Base-by-base conservation (phyloP, 2,329 filamentous ascomycete species). In the Pseudogymnoascus sp. region DNA sequence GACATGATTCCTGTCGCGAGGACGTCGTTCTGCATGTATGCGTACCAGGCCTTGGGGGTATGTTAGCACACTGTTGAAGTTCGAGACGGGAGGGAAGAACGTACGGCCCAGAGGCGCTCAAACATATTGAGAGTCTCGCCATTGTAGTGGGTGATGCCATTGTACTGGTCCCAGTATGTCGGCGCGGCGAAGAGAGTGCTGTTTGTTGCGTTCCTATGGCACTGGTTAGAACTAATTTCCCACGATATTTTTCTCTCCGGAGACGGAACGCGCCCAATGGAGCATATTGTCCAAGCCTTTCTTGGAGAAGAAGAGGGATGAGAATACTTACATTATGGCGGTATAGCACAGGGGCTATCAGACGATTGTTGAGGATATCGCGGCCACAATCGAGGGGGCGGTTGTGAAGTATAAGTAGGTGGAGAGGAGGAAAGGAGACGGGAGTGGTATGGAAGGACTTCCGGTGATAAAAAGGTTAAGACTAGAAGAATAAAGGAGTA, bases 1-100 rank as follows among this genome's bases (percentile, higher is more conserved):
- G 92, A 96, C 90, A 98, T 89, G 80, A 99, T 95, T 66, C 95
- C 95, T 3, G 95, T 99, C 65, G 95, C 95, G 67, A 99, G 87
- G 63, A 90, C 88, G 79, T 99, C 95, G 77, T 99, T 99, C 77
- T 96, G 91, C 89, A 98, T 96, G 84, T 88, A 99, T 14, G 93
- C 85, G 77, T 99, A 99, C 93, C 92, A 98, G 43, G 92, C 87
- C 78, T 86, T 63, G 10, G 34, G 21, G 31, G 64, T 43, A 62
- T 64, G 66, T 71, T 67, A 73, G 68, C 28, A 25, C n/a, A 8
- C 6, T 13, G 19, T 10, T 10, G 19, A 36, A 28, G 64, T 60
- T 54, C 63, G 43, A 34, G 5, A 19, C 39, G 21, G 57, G 60
- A 31, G 45, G 37, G 68, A 63, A 63, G 67, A 66, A 84, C 85